Base-by-base conservation (phyloP, 257 asterid species). In the Phtheirospermum japonicum region DNA sequence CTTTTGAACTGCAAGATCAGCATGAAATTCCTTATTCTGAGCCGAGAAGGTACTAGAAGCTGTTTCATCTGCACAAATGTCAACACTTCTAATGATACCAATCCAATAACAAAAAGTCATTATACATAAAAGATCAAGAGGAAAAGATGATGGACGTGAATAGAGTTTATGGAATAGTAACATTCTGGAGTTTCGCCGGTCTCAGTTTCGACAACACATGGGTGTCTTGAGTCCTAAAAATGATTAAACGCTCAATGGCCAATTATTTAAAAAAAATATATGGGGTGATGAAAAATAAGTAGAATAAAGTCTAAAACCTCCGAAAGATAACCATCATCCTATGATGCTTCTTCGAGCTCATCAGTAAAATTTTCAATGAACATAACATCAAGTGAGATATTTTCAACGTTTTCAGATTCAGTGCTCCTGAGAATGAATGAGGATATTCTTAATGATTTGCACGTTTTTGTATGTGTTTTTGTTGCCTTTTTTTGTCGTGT, bases 221-320 rank as follows among this genome's bases (percentile, higher is more conserved):
- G n/a, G n/a, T n/a, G n/a, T n/a, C n/a, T n/a, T n/a, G n/a, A n/a
- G n/a, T n/a, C n/a, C n/a, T n/a, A n/a, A n/a, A n/a, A n/a, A n/a
- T n/a, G n/a, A n/a, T n/a, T n/a, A n/a, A n/a, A n/a, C n/a, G n/a
- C n/a, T n/a, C n/a, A n/a, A n/a, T n/a, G n/a, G 54, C 73, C 55
- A 43, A 52, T 37, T 59, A 39, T 14, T 49, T 40, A 74, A 60
- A 17, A 71, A 3, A 9, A 6, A 68, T 32, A 66, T 40, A 55
- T 55, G 49, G 55, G 37, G 45, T 43, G 56, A 55, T 19, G 11
- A 54, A 51, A 42, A n/a, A 40, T 20, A 40, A 61, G 48, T 2
- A n/a, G 62, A 61, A 65, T 69, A 64, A 50, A 72, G 70, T 30
- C 18, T 65, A 19, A 69, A 68, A 93, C 99, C 97, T 93, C 99